Evolutionary conservation across 768 basidiomycete species (phyloP), one percentile per base, ranked within the genome.

Genomic region (Russula ochroleuca): DNA sequence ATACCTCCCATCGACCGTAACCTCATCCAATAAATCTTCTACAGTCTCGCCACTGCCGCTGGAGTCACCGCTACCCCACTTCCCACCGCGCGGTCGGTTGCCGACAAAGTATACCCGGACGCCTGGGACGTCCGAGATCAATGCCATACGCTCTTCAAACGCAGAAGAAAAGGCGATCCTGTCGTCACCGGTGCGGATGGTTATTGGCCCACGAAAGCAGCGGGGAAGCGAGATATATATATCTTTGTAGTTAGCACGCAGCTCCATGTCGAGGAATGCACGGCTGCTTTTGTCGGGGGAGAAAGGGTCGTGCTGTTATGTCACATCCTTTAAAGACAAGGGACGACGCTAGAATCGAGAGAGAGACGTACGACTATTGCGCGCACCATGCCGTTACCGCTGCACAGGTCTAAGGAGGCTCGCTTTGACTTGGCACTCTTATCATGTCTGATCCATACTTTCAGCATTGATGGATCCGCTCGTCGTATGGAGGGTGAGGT

Each of bases 141-240:
- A 41, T 17, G 57, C 35, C 2, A 15, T 41, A 8, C 28, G 7
- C 23, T 54, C 9, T 8, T 21, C n/a, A n/a, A 54, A 37, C 14
- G 43, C 57, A 6, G 51, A 37, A 23, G 63, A 64, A 19, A 64
- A 38, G 5, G 21, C 25, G 52, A 64, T 41, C 15, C 52, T 43
- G 33, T 49, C 52, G 28, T 54, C 25, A 13, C 17, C 19, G 21
- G 63, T 31, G 14, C 19, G 19, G 45, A 64, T 59, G 21, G 35
- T 64, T 4, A 64, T 59, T 33, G 57, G 51, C 57, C 63, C 63
- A 6, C 57, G 63, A 58, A 64, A 64, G 45, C 15, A 33, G n/a
- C 28, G 52, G 13, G 63, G 63, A 9, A 64, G 52, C 8, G 52
- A 64, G 52, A 64, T 3, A 7, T 21, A 53, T 35, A 64, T 5